Conservation (phyloP, 768 basidiomycete genomes). For the Terana coerulea region DNA sequence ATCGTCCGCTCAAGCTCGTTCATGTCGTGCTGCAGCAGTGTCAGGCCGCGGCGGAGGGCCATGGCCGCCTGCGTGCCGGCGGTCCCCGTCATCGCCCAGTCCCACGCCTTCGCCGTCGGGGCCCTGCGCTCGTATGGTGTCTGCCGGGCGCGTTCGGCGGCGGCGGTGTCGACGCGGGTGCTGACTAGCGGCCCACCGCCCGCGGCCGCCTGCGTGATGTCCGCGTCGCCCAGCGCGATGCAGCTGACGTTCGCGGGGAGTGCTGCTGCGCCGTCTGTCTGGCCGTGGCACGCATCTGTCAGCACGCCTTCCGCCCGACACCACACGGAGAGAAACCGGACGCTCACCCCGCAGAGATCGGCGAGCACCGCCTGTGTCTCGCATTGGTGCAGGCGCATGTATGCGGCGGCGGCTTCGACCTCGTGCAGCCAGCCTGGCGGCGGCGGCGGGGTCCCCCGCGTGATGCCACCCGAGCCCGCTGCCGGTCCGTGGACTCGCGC, state of each 20-base stretch:
- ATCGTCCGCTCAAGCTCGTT: not conserved
- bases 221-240: not conserved
- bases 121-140: not conserved
- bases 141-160: not conserved
- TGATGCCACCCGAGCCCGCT: not conserved
- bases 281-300: not conserved
- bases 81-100: not conserved
- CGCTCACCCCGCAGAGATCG: not conserved
- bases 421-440: constrained; percentile 35
- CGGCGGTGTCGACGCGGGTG: not conserved
- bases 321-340: not conserved
- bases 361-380: not conserved
- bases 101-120: not conserved
- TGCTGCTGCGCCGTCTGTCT: not conserved
- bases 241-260: not conserved
- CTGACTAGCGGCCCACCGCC: not conserved
- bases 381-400: constrained; percentile 33
- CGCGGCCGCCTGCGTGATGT: not conserved
- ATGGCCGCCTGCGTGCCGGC: not conserved
- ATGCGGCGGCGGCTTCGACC: constrained; percentile 43
- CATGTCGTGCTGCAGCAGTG: not conserved
- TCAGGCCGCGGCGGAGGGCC: not conserved
- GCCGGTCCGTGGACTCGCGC: not conserved
- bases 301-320: constrained; percentile 1
- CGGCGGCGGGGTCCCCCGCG: constrained; percentile 16